Percentiles rank a stretch among this genome's conserved stretches.
Conservation (phyloP, 2,329 filamentous ascomycete species). For the Fusarium gaditjirri region DNA sequence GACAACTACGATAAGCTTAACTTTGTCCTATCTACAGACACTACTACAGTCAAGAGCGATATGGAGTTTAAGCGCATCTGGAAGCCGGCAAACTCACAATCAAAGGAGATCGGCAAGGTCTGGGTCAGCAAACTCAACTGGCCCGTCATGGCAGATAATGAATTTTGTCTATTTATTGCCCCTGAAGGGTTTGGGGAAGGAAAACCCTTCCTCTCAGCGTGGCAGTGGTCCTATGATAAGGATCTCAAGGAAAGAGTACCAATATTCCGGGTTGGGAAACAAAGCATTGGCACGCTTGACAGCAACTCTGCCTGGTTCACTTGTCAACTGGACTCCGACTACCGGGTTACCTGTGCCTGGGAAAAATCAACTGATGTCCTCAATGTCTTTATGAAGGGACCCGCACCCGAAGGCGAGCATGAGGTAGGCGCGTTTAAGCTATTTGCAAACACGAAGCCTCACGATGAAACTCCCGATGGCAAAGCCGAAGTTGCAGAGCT, state of each 20-base stretch:
- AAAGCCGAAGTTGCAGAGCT: background rate
- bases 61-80: slow-evolving; percentile 24
- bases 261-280: slow-evolving; percentile 2
- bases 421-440: slow-evolving; percentile 7
- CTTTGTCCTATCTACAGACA: slow-evolving; percentile 16
- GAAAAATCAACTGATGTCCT: slow-evolving; percentile 7
- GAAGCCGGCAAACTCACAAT: background rate
- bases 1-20: slow-evolving; percentile 18
- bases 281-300: background rate
- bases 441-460: slow-evolving; percentile 16
- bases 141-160: background rate
- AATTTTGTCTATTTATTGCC: slow-evolving; percentile 22
- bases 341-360: slow-evolving; percentile 21
- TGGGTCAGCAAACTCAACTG: slow-evolving; percentile 37
- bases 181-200: slow-evolving; percentile 31
- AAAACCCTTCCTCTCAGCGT: slow-evolving; percentile 24
- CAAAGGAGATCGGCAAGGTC: background rate
- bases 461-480: background rate
- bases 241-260: background rate
- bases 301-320: background rate
- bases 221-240: slow-evolving; percentile 21
- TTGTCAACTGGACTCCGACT: slow-evolving; percentile 14
- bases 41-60: background rate
- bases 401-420: fast-evolving
- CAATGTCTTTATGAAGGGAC: background rate